Percentiles rank a stretch among this genome's conserved stretches.
phyloP scores from a whole-genome alignment of 2,329 filamentous ascomycete genomes.

The Periconia digitata region DNA sequence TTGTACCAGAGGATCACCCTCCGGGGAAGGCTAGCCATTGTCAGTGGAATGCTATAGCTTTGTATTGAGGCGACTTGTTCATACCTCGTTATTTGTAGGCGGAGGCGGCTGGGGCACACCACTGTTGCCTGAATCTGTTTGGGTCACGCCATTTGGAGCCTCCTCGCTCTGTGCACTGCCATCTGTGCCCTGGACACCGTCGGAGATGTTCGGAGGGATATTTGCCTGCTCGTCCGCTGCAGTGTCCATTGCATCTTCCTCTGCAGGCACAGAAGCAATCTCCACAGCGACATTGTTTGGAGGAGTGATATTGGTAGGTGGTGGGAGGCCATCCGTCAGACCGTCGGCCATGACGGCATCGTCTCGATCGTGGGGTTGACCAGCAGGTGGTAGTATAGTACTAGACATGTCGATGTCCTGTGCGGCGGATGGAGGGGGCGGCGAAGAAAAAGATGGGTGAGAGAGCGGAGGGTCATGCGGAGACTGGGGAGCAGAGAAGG shows the following conservation, averaged over 20 bases:
- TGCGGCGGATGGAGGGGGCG: conserved; percentile 22
- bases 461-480: conserved; percentile 32
- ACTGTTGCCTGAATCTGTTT: conserved; percentile 12
- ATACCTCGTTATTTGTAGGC: conserved; percentile 16
- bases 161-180: conserved; percentile 18
- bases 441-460: conserved; percentile 26
- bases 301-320: conserved; percentile 10
- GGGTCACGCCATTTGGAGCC: conserved; percentile 11
- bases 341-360: conserved; percentile 39
- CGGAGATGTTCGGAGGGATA: conserved; percentile 25
- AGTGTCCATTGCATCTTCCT: conserved; percentile 45
- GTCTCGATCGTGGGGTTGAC: conserved; percentile 41
- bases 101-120: conserved; percentile 1
- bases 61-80: not conserved
- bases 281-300: conserved; percentile 27
- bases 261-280: conserved; percentile 25
- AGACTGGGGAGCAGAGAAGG: conserved; percentile 36
- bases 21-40: not conserved
- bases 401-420: conserved; percentile 35
- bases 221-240: conserved; percentile 34
- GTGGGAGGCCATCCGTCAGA: conserved; percentile 17
- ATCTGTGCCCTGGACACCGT: conserved; percentile 14
- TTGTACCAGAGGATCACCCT: conserved; percentile 5
- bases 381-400: conserved; percentile 32
- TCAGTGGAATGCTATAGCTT: not conserved